Evolutionary conservation across 768 basidiomycete genomes (phyloP), one percentile per base, ranked within the genome.

Genomic region (Calocybe gangraenosa): DNA sequence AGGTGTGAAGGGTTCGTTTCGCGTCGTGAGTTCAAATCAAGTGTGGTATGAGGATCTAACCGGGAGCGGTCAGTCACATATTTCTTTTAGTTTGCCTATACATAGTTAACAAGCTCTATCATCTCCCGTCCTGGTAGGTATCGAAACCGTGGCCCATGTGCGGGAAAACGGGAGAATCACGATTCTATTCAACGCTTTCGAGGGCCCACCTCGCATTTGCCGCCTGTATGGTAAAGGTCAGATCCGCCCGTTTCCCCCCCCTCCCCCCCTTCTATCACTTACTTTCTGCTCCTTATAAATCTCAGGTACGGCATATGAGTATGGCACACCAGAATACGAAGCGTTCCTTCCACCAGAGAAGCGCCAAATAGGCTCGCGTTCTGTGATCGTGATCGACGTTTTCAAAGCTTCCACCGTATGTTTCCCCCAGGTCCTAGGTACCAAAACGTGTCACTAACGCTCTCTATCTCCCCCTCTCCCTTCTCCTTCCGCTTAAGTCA

Each of bases 1-100:
- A 53, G 81, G 79, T 36, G 65, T 74, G 20, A 63, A 71, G 48
- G 77, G 77, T 7, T 76, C 75, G 3, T 84, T 88, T 55, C 82
- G 82, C 53, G 57, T 85, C 49, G 66, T 74, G 13, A 65, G 76
- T 45, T 60, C 71, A 15, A 75, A 68, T 33, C 65, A 61, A 37
- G 79, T 82, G 2, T 87, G 84, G 85, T 87, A 87, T 50, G 82
- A 87, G 55, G 84, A 87, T 57, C 67, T 84, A 36, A 80, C 78
- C 15, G 85, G 85, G 7, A 80, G 81, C 49, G 83, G 83, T 82
- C 46, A 33, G 74, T 66, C 15, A n/a, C n/a, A n/a, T 44, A 3
- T 25, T 17, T 47, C 35, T 20, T 23, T 22, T 2, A 17, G 14
- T 31, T 2, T 22, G 34, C 13, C 34, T 5, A 8, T 14, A 31